phyloP scores from a whole-genome alignment of 2,329 filamentous ascomycete genomes.

The Anthostomella pinea region DNA sequence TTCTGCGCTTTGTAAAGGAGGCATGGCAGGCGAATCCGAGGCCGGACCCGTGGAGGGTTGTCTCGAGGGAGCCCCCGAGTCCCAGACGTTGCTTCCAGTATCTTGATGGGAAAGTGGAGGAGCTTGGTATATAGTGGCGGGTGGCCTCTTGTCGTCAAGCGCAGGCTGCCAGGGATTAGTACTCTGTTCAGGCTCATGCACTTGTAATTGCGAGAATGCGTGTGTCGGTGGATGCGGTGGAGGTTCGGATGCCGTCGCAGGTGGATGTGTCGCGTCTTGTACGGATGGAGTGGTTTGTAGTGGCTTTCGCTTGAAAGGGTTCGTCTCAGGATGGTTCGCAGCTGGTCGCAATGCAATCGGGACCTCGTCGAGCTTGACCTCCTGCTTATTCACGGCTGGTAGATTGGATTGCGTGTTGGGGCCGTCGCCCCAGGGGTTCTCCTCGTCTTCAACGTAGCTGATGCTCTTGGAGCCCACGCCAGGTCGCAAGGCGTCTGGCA shows the following conservation, averaged over 20 bases:
- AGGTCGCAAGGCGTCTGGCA: slow-evolving; percentile 35
- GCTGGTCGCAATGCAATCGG: slow-evolving; percentile 33
- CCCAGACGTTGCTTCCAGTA: slow-evolving; percentile 36
- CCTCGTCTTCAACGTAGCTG: slow-evolving; percentile 30
- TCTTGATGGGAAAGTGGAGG: slow-evolving; percentile 30
- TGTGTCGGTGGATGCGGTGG: slow-evolving; percentile 31
- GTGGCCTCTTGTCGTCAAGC: slow-evolving; percentile 21
- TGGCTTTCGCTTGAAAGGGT: slow-evolving; percentile 53
- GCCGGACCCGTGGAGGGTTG: slow-evolving; percentile 29
- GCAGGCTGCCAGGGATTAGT: slow-evolving; percentile 46
- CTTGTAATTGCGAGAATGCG: slow-evolving; percentile 40
- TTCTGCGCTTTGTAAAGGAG: slow-evolving; percentile 38
- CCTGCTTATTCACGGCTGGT: slow-evolving; percentile 11
- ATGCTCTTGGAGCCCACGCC: slow-evolving; percentile 23
- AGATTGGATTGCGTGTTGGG: slow-evolving; percentile 6
- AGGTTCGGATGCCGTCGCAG: slow-evolving; percentile 13
- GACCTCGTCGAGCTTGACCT: slow-evolving; percentile 23
- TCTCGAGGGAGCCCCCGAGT: slow-evolving; percentile 29
- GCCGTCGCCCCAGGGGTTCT: slow-evolving; percentile 37
- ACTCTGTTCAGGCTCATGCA: slow-evolving; percentile 38
- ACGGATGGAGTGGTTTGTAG: slow-evolving; percentile 19
- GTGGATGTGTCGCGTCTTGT: slow-evolving; percentile 13
- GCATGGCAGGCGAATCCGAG: slow-evolving; percentile 32
- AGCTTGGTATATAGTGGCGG: slow-evolving; percentile 27
- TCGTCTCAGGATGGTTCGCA: slow-evolving; percentile 43